These are phyloP conservation scores for Lumnitzera littorea DNA, from an alignment of 345 rosid species.

Conservation along the genomic window DNA sequence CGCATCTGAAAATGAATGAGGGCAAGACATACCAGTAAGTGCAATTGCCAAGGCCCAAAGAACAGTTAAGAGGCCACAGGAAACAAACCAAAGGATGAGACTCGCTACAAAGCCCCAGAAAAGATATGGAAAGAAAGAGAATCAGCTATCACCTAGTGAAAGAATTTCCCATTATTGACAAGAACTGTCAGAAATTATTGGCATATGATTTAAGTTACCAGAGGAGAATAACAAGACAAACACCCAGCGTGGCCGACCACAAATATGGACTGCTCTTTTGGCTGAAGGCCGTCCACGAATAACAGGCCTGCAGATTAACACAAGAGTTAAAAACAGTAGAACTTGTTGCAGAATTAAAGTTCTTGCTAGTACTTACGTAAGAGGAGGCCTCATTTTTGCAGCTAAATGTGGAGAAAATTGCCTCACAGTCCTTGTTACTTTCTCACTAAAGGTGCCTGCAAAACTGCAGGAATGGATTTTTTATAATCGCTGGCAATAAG, in stretches of 20 bases:
- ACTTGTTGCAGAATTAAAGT: too few relatives aligned
- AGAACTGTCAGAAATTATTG: neutral
- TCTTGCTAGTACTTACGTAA: slow-evolving; percentile 38
- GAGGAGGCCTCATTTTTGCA: slow-evolving; percentile 93
- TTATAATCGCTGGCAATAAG: slow-evolving; percentile 1
- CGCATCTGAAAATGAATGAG: slow-evolving; percentile 7
- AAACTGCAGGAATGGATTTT: slow-evolving; percentile 52
- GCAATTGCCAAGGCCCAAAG: slow-evolving; percentile 77
- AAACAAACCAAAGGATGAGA: slow-evolving; percentile 72
- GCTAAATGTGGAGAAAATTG: slow-evolving; percentile 94
- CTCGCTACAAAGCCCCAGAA: slow-evolving; percentile 34
- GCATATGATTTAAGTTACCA: slow-evolving; percentile 31
- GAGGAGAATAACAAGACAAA: slow-evolving; percentile 63
- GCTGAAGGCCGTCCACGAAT: slow-evolving; percentile 91
- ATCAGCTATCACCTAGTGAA: slow-evolving; percentile 7
- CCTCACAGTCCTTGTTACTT: slow-evolving; percentile 76
- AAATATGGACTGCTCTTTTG: slow-evolving; percentile 69
- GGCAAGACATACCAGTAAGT: slow-evolving; percentile 53
- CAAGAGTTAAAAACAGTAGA: slow-evolving; percentile 5
- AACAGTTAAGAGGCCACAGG: slow-evolving; percentile 77
- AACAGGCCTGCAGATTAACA: slow-evolving; percentile 56
- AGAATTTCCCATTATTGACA: neutral
- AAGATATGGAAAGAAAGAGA: neutral
- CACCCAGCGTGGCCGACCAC: slow-evolving; percentile 93
- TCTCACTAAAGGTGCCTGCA: slow-evolving; percentile 91